Conservation (phyloP, 1,139 yeast genomes). For the Debaryomyces nepalensis region DNA sequence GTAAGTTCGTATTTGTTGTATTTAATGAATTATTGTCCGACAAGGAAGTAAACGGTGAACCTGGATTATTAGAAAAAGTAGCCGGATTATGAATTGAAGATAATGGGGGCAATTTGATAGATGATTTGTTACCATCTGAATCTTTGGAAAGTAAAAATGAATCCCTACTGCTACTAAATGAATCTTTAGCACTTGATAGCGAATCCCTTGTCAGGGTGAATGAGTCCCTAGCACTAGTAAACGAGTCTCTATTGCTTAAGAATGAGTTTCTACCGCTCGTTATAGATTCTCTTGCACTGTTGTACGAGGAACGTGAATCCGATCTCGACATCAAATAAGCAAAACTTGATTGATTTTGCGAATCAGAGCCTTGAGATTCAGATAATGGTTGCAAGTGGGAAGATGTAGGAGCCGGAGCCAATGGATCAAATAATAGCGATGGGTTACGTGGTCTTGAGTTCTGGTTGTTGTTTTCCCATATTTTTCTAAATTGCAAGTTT, state of each 20-base stretch:
- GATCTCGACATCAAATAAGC: conserved; percentile 14
- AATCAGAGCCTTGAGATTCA: conserved; percentile 10
- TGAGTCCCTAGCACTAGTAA: conserved; percentile 1
- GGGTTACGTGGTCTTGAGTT: conserved; percentile 37
- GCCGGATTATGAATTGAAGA: conserved; percentile 21
- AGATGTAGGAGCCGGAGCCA: conserved; percentile 34
- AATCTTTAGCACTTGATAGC: conserved; percentile 7
- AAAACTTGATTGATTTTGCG: conserved; percentile 9
- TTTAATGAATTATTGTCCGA: conserved; percentile 11
- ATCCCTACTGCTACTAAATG: conserved; percentile 10
- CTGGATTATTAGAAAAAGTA: conserved; percentile 4
- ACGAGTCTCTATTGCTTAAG: conserved; percentile 1
- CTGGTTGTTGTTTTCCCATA: conserved; percentile 35
- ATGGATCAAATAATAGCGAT: conserved; percentile 42
- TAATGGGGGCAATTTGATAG: conserved; percentile 27
- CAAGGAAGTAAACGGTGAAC: conserved; percentile 11
- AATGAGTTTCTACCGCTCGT: conserved; percentile 2
- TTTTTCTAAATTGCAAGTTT: conserved; percentile 42
- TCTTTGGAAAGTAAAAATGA: conserved; percentile 11
- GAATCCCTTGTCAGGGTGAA: conserved; percentile 2
- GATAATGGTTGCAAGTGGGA: conserved; percentile 7
- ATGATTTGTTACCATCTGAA: conserved; percentile 15
- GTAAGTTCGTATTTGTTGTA: conserved; percentile 2
- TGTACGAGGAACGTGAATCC: conserved; percentile 9
- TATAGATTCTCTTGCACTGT: neutral